phyloP scores from a whole-genome alignment of 768 basidiomycete species.

The Calocera viscosa region DNA sequence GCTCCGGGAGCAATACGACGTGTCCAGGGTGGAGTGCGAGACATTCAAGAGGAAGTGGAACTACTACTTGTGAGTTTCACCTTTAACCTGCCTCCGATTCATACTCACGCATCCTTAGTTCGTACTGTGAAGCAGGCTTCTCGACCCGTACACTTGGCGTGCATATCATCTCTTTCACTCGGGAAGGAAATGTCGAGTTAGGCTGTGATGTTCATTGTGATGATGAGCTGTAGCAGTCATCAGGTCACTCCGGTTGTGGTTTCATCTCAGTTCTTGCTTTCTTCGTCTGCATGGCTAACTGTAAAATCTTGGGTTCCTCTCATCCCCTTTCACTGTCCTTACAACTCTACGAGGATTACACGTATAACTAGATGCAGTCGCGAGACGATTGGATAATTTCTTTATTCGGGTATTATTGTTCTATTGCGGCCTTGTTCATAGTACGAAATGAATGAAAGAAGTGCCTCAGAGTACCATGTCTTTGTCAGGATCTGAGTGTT shows the following conservation, averaged over 20 bases:
- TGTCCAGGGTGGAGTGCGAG: conserved; percentile 50
- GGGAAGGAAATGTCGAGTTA: conserved; percentile 50
- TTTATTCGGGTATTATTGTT: neutral
- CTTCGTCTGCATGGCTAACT: neutral
- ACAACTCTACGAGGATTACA: neutral
- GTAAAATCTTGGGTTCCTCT: too few species aligned
- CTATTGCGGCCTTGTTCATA: too few species aligned
- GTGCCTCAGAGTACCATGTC: neutral
- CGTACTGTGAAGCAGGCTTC: conserved; percentile 66
- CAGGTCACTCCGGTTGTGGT: neutral
- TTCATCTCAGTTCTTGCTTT: neutral
- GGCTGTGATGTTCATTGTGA: conserved; percentile 33
- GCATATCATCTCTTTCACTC: conserved; percentile 53
- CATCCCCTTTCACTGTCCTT: conserved; percentile 23
- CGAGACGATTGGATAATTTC: neutral
- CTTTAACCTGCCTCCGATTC: neutral
- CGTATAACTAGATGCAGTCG: neutral
- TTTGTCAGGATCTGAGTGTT: neutral
- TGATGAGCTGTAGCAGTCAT: neutral
- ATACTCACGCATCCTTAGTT: conserved; percentile 29
- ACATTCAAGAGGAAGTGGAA: conserved; percentile 63
- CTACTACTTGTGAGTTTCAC: conserved; percentile 39
- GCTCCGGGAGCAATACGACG: conserved; percentile 46
- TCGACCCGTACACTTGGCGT: conserved; percentile 53
- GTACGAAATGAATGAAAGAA: too few species aligned